These are phyloP conservation scores for Angomonas ambiguus DNA, from an alignment of 208 protist species.

Conservation along the genomic window DNA sequence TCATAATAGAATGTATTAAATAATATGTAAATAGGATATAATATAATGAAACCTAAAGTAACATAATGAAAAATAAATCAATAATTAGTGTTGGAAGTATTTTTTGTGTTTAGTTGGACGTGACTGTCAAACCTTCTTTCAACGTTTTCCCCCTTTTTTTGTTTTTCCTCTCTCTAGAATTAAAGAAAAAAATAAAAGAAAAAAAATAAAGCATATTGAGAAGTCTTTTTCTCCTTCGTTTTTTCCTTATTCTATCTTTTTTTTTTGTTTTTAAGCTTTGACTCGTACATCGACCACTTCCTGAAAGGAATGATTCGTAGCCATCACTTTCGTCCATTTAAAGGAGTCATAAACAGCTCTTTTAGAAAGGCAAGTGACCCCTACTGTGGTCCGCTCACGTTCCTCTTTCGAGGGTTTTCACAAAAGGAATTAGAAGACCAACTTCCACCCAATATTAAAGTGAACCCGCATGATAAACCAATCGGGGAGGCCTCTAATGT, in stretches of 20 bases:
- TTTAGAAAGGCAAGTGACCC: background rate
- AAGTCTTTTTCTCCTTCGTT: background rate
- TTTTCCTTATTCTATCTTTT: background rate
- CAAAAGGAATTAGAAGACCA: slow-evolving; percentile 5
- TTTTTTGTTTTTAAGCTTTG: background rate
- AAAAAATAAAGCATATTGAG: too few species aligned
- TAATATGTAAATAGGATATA: slow-evolving; percentile 3
- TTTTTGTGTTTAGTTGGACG: too few species aligned
- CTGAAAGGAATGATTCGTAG: background rate
- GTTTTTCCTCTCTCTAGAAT: background rate
- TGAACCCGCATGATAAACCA: background rate
- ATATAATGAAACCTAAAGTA: slow-evolving; percentile 1
- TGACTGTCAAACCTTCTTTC: too few species aligned
- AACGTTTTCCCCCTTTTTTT: slow-evolving; percentile 4
- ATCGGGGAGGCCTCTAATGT: background rate
- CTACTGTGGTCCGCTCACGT: background rate
- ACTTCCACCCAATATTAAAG: slow-evolving; percentile 5
- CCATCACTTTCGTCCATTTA: background rate
- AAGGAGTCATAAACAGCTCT: background rate
- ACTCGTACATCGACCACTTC: too few species aligned
- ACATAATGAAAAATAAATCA: too few species aligned
- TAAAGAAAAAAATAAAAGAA: too few species aligned
- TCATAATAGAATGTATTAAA: slow-evolving; percentile 4
- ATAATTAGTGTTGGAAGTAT: too few species aligned
- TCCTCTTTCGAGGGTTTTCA: background rate